phyloP scores from a whole-genome alignment of 2,329 filamentous ascomycete species.

The Fusarium liriodendri region DNA sequence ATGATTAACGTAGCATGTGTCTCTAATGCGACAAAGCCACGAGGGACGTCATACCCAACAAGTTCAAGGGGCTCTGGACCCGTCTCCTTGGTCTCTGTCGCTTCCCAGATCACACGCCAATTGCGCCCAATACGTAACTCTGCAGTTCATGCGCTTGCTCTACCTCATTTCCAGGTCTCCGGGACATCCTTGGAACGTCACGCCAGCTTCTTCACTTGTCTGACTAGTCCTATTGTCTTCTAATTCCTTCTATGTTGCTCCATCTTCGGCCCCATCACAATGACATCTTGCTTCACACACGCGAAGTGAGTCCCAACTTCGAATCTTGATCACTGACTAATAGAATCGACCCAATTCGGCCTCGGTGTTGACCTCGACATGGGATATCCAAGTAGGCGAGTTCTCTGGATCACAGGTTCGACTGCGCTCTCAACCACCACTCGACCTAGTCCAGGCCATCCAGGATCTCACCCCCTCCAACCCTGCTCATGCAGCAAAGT shows the following conservation, averaged over 20 bases:
- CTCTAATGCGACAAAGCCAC: slow-evolving; percentile 29
- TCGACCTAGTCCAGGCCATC: not conserved
- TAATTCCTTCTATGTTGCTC: slow-evolving; percentile 15
- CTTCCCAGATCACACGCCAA: not conserved
- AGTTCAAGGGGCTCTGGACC: not conserved
- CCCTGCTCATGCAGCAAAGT: not conserved
- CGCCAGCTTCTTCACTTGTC: not conserved
- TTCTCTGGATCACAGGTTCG: not conserved
- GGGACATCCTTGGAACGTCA: not conserved
- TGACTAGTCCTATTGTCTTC: not conserved
- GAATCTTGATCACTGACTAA: slow-evolving; percentile 2
- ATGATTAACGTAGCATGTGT: slow-evolving; percentile 15
- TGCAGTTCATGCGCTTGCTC: slow-evolving; percentile 1
- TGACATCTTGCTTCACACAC: slow-evolving; percentile 8
- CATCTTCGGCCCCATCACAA: slow-evolving; percentile 10
- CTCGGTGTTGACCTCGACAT: not conserved
- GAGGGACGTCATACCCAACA: slow-evolving; percentile 27
- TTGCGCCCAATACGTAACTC: slow-evolving; percentile 1
- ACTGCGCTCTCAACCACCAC: not conserved
- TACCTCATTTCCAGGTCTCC: not conserved
- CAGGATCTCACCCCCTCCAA: not conserved
- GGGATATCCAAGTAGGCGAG: not conserved
- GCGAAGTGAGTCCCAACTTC: not conserved
- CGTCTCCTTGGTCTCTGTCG: not conserved
- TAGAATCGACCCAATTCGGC: not conserved